Percentiles rank a stretch among this genome's conserved stretches.
These are phyloP conservation scores for Candida nitratophila DNA, from an alignment of 805 yeast genomes.

Conservation along the genomic window DNA sequence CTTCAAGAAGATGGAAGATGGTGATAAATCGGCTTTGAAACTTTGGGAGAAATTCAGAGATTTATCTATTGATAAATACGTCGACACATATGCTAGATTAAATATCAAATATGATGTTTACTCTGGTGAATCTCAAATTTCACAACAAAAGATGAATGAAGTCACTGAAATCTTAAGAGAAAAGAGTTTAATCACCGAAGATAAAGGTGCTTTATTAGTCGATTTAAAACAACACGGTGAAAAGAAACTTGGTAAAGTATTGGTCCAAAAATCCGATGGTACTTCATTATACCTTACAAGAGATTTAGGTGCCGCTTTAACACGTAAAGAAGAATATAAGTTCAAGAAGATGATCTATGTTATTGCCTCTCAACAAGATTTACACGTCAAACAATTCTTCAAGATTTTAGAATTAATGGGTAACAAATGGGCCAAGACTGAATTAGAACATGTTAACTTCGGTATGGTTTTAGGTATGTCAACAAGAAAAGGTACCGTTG, in stretches of 20 bases:
- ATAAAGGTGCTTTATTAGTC: conserved; percentile 84
- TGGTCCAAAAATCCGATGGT: conserved; percentile 92
- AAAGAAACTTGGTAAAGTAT: conserved; percentile 88
- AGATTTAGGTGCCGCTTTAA: conserved; percentile 94
- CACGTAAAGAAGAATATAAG: conserved; percentile 74
- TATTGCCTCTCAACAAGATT: conserved; percentile 93
- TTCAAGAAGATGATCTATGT: conserved; percentile 97
- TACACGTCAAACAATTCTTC: conserved; percentile 89
- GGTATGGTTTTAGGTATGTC: conserved; percentile 99
- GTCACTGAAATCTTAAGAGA: conserved; percentile 59
- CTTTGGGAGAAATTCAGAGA: conserved; percentile 88
- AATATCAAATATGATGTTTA: conserved; percentile 84
- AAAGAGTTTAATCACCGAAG: conserved; percentile 70
- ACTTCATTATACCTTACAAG: conserved; percentile 90
- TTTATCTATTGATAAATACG: conserved; percentile 80
- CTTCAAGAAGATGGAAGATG: conserved; percentile 90
- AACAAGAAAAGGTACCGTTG: conserved; percentile 96
- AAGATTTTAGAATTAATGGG: conserved; percentile 90
- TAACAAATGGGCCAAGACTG: conserved; percentile 68
- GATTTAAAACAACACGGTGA: conserved; percentile 72
- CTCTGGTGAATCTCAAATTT: conserved; percentile 94
- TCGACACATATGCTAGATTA: conserved; percentile 83
- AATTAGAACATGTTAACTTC: conserved; percentile 76
- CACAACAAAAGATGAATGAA: conserved; percentile 59
- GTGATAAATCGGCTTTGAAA: conserved; percentile 70